These are phyloP conservation scores for Effrenium voratum DNA, from an alignment of 73 alveolate species.

Conservation along the genomic window DNA sequence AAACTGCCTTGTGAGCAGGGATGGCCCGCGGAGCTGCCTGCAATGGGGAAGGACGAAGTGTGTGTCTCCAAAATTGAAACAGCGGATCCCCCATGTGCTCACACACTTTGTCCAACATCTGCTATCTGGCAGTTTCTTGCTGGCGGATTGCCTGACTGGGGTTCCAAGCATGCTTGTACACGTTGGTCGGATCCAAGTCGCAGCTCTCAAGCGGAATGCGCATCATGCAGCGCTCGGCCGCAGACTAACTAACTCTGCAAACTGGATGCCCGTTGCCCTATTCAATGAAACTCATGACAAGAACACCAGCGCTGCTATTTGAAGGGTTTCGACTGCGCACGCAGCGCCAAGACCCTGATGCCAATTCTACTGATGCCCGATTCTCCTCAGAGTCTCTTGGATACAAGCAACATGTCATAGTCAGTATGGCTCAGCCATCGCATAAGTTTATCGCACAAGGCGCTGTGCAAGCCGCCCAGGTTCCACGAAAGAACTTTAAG, in stretches of 20 bases:
- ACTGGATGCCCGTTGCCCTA: background rate
- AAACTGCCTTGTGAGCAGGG: background rate
- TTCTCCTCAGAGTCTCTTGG: background rate
- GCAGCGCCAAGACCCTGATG: no score
- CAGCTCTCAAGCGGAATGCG: background rate
- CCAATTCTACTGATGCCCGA: background rate
- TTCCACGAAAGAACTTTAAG: background rate
- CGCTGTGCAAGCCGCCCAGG: background rate
- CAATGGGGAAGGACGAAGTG: no score
- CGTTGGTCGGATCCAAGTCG: background rate
- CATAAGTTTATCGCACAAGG: no score
- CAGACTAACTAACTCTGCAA: no score
- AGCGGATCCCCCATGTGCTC: no score
- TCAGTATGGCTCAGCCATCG: background rate
- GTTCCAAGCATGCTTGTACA: background rate
- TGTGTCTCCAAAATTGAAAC: no score
- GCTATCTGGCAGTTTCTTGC: background rate
- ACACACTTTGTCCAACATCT: background rate
- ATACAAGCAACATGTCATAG: background rate
- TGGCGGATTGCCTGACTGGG: background rate
- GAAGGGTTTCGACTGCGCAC: background rate
- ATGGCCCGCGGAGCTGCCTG: no score
- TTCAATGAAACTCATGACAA: no score
- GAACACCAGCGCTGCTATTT: background rate
- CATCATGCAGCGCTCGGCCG: background rate